phyloP scores from a whole-genome alignment of 331 rosid species.

The Malus hybrid region DNA sequence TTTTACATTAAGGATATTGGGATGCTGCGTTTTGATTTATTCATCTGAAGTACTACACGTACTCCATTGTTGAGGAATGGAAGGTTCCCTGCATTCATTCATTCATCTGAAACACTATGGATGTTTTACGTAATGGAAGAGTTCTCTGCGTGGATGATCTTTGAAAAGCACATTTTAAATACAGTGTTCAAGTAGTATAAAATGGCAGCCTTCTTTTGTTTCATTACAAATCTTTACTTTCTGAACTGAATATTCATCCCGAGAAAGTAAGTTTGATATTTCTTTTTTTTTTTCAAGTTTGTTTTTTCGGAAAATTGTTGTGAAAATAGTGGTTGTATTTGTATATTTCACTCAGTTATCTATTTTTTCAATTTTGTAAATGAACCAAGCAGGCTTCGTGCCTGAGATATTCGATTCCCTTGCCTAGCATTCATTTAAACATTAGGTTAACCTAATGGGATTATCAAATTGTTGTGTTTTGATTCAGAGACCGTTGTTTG shows the following conservation, averaged over 20 bases:
- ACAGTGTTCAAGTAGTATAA: not conserved
- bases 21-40: not conserved
- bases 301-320: not conserved
- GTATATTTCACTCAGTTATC: not conserved
- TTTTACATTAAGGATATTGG: not conserved
- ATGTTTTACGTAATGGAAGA: not conserved
- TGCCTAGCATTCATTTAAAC: not conserved
- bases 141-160: not conserved
- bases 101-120: not conserved
- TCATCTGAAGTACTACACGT: not conserved
- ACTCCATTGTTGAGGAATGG: too few relatives aligned
- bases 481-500: not conserved
- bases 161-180: not conserved
- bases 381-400: not conserved
- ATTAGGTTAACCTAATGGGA: not conserved
- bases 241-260: not conserved
- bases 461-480: not conserved
- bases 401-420: not conserved
- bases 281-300: not conserved
- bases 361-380: not conserved
- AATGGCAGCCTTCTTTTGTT: not conserved
- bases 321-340: not conserved
- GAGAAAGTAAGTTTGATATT: too few relatives aligned
- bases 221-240: not conserved
- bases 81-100: too few relatives aligned